Evolutionary conservation across 1,139 yeast species (phyloP), one percentile per base, ranked within the genome.

Genomic region (Yamadazyma friedrichii): DNA sequence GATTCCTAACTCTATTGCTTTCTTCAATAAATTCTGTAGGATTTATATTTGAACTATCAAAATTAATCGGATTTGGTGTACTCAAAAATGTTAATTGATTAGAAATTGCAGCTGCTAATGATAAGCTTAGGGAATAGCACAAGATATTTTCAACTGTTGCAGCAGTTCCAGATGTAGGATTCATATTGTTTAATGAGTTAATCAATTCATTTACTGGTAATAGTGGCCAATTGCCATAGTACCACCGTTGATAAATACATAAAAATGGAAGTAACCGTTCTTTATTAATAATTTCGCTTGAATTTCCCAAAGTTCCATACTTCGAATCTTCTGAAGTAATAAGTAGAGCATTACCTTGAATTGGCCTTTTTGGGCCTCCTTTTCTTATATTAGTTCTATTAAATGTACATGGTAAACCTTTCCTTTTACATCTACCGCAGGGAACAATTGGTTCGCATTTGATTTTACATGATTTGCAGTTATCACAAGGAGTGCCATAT

Each of bases 191-290:
- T 6, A 41, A 15, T 15, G 44, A 41, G 1, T 42, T 25, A 15
- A 49, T 57, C 31, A 67, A 51, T 16, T 62, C 61, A 1, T 62
- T 59, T 12, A 59, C 55, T 4, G 63, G 58, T 2, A 65, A 50
- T 13, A 65, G 64, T 10, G 72, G 72, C 68, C 70, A 67, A n/a
- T 62, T 62, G 4, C 70, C 67, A 44, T 65, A 65, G 46, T 56
- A 66, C 67, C 67, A 65, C 3, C 62, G 59, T 46, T 64, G 67
- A 48, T 58, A 67, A 10, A 64, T 51, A 32, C 61, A 62, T 13
- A 65, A 50, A 33, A 60, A 58, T 11, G 64, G 64, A 31, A 53
- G 46, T 33, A 47, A 30, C 13, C 35, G 22, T 12, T 15, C 17
- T n/a, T 25, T 12, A 15, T 34, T 4, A 15, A 29, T 29, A 52